phyloP scores from a whole-genome alignment of 1,284 basidiomycete genomes.

The Cystodermella granulosa region DNA sequence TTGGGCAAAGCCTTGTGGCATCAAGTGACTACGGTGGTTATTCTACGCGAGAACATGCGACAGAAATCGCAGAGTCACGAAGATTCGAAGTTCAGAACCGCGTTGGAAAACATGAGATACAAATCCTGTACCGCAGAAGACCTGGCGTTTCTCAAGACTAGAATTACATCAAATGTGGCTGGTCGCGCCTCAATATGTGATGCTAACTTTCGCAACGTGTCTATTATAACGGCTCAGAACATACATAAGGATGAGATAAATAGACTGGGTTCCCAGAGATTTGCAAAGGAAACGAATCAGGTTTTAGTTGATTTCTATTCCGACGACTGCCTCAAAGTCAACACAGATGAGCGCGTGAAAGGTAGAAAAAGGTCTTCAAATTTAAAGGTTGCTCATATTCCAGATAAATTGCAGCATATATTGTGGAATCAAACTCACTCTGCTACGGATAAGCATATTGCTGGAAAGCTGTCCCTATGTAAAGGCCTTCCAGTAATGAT shows the following conservation, averaged over 20 bases:
- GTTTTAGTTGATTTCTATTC: neutral
- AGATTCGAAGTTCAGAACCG: conserved; percentile 12
- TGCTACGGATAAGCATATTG: neutral
- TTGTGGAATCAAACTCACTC: neutral
- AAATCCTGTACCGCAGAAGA: neutral
- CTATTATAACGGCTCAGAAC: neutral
- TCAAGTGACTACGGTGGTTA: no score
- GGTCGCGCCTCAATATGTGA: neutral
- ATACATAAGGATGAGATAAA: conserved; percentile 7
- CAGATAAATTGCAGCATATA: neutral
- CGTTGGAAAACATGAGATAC: conserved; percentile 14
- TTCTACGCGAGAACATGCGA: neutral
- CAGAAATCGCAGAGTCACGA: conserved; percentile 3
- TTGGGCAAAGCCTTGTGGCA: no score
- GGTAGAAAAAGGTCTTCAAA: conserved; percentile 13
- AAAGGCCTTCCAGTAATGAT: conserved; percentile 9
- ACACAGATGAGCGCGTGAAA: no score
- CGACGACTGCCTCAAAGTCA: neutral
- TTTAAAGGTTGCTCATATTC: conserved; percentile 9
- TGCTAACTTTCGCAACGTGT: neutral
- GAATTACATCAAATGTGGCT: neutral
- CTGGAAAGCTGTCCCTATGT: conserved; percentile 3
- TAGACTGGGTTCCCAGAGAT: neutral
- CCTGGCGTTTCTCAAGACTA: neutral
- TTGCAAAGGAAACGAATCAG: neutral